Conservation (phyloP, 2,329 filamentous ascomycete species). For the Remersonia thermophila region DNA sequence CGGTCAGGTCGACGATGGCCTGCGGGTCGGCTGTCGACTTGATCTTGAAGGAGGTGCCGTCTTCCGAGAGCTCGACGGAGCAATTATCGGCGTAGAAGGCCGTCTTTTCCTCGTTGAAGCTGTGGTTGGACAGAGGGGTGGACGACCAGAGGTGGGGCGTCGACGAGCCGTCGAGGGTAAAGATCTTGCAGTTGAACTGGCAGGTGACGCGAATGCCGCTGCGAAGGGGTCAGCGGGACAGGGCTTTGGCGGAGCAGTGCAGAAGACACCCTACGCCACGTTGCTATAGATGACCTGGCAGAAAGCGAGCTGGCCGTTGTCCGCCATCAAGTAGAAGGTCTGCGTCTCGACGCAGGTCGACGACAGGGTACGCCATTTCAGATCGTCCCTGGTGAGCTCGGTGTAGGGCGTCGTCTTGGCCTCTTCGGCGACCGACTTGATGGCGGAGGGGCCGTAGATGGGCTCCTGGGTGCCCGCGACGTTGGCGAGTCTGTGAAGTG, state of each 20-base stretch:
- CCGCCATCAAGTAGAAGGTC: constrained; percentile 79
- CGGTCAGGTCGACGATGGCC: constrained; percentile 73
- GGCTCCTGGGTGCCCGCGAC: constrained; percentile 94
- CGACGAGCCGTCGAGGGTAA: constrained; percentile 54
- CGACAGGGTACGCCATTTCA: constrained; percentile 72
- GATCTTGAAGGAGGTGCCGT: constrained; percentile 72
- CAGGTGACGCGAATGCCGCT: constrained; percentile 82
- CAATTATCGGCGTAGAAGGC: constrained; percentile 80
- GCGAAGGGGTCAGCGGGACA: constrained; percentile 4
- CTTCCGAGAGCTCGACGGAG: constrained; percentile 73
- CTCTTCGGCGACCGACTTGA: constrained; percentile 75
- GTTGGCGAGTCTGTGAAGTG: constrained; percentile 46
- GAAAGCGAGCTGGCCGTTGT: constrained; percentile 64
- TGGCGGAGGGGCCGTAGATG: constrained; percentile 81
- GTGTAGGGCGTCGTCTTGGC: constrained; percentile 67
- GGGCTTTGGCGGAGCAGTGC: too few species aligned
- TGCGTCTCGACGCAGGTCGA: constrained; percentile 89
- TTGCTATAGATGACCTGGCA: constrained; percentile 96
- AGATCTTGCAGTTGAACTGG: constrained; percentile 93
- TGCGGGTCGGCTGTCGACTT: constrained; percentile 77
- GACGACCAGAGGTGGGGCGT: constrained; percentile 75
- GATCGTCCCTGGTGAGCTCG: constrained; percentile 61
- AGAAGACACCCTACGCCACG: constrained; percentile 57
- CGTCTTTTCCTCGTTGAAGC: constrained; percentile 73
- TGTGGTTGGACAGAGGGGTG: constrained; percentile 62